Conservation (phyloP, 2,329 filamentous ascomycete genomes). For the Microdochium bolleyi region DNA sequence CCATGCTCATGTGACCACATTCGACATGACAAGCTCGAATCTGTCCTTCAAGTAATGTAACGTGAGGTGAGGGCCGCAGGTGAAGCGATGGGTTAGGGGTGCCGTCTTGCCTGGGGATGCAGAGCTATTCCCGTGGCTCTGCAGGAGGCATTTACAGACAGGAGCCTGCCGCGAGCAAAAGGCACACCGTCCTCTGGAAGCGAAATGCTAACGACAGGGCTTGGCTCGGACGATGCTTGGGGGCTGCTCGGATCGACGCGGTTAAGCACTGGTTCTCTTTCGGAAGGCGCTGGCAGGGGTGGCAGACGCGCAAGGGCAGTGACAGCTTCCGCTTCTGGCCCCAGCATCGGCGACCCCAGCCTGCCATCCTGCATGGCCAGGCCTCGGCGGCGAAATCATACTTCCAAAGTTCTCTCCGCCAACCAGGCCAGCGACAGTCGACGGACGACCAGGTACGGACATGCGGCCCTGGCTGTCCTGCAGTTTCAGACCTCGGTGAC, state of each 20-base stretch:
- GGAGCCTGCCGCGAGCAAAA: no score
- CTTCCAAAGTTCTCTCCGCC: neutral
- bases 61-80: neutral
- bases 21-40: neutral
- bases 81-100: neutral
- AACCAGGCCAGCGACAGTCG: neutral
- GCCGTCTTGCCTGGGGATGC: neutral
- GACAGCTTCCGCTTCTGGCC: neutral
- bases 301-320: neutral
- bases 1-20: neutral
- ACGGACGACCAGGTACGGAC: neutral
- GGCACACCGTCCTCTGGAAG: neutral
- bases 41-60: neutral
- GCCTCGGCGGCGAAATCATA: neutral
- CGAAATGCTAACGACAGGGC: neutral
- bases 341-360: neutral
- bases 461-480: no score
- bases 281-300: neutral
- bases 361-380: neutral
- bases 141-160: no score
- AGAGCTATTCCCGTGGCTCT: no score
- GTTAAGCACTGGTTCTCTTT: neutral
- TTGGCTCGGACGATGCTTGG: neutral
- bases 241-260: neutral
- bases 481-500: no score